Conservation (phyloP, 352 stramenopile genomes). For the Thalassiosira ordinaria region DNA sequence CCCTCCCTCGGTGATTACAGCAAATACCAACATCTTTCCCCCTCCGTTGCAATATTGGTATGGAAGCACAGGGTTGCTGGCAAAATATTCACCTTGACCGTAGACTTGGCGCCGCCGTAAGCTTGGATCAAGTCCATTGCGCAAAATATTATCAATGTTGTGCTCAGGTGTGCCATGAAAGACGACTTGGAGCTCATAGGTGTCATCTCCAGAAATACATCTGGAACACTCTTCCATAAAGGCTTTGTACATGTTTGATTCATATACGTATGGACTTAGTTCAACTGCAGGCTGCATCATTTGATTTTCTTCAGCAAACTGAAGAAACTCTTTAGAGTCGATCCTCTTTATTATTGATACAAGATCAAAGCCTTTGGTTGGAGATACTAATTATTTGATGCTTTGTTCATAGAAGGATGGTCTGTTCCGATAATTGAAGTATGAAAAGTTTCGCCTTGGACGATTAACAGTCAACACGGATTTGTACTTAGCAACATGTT, state of each 20-base stretch:
- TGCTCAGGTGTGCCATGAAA: conserved; percentile 30
- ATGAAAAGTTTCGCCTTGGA: too few relatives aligned
- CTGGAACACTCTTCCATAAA: conserved; percentile 24
- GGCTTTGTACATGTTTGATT: conserved; percentile 3
- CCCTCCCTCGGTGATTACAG: conserved; percentile 11
- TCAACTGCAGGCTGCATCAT: background rate
- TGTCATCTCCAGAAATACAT: background rate
- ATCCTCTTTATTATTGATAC: background rate
- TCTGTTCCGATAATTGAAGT: too few relatives aligned
- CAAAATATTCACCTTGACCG: conserved; percentile 47
- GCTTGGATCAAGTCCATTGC: conserved; percentile 33
- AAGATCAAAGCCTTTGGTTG: too few relatives aligned
- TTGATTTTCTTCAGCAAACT: background rate
- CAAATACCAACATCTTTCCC: conserved; percentile 29
- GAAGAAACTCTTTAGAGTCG: background rate
- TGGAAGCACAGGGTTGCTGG: conserved; percentile 17
- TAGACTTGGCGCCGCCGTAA: conserved; percentile 11
- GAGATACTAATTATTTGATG: too few relatives aligned
- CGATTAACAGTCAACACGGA: too few relatives aligned
- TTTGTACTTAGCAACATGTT: too few relatives aligned
- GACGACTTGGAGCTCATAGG: conserved; percentile 18
- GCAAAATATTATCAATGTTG: conserved; percentile 35
- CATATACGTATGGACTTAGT: conserved; percentile 12
- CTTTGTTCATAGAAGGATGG: too few relatives aligned
- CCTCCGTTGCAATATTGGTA: background rate